Evolutionary conservation across 768 basidiomycete genomes (phyloP), one percentile per base, ranked within the genome.

Genomic region (Leccinum aurantiacum): DNA sequence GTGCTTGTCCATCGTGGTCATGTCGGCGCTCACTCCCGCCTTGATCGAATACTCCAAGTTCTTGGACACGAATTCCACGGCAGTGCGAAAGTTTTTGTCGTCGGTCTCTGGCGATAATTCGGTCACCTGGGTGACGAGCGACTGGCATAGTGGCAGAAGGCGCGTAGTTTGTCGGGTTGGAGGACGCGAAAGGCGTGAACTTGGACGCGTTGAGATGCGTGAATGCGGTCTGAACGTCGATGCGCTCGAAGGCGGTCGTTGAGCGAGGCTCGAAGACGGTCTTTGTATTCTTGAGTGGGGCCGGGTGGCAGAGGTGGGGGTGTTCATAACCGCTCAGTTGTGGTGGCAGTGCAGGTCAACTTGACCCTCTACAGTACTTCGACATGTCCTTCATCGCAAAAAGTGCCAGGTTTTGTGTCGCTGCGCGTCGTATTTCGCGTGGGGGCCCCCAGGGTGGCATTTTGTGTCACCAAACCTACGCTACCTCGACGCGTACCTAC

Each of bases 21-120:
- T 80, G 68, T 88, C 87, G 9, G 80, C 75, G 61, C 84, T 82
- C 4, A 79, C 78, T 3, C 83, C 80, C 8, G 80, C 85, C 65
- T 89, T 88, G 37, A 71, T 78, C 1, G 81, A 80, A 52, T 79
- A 74, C 59, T 91, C 90, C 53, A 90, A 58, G 60, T 76, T 82
- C 69, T 81, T 88, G 53, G 82, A 77, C 0, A 81, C 84, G 66
- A 82, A 81, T 51, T 88, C 87, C 19, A 85, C 78, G 0, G 78
- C 75, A 22, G 76, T 75, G 25, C 77, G 79, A 64, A 83, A 79
- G 52, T 83, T 75, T 55, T 76, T 78, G 1, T 72, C 79, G 15
- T 78, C 76, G 0, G 56, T 59, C 2, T 80, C 79, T n/a, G 79
- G 71, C 3, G 73, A 72, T 33, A 89, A 67, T 8, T 82, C 82